These are phyloP conservation scores for Daldinia concentrica DNA, from an alignment of 495 filamentous ascomycete genomes.

Conservation along the genomic window DNA sequence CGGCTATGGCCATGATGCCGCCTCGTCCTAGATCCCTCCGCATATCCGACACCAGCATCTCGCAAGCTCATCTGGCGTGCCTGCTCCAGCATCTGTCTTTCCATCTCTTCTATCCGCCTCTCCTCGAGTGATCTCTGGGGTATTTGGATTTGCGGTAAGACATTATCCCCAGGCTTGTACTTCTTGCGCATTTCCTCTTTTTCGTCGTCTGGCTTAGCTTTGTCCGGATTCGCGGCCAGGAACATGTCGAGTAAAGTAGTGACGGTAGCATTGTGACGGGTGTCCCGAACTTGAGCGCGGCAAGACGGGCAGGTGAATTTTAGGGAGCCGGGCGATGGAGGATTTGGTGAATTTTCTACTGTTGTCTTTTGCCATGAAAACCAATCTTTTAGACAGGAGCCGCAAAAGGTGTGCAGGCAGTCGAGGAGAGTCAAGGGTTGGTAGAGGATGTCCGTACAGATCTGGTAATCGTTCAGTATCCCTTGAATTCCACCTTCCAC, in stretches of 20 bases:
- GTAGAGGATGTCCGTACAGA: conserved; percentile 95
- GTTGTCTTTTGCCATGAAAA: conserved; percentile 70
- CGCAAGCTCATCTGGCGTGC: conserved; percentile 75
- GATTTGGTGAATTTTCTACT: conserved; percentile 55
- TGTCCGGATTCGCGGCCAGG: conserved; percentile 76
- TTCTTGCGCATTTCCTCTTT: conserved; percentile 72
- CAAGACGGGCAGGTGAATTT: conserved; percentile 92
- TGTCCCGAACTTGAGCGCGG: conserved; percentile 82
- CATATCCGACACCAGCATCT: conserved; percentile 63
- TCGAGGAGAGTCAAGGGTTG: conserved; percentile 95
- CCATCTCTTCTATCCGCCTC: conserved; percentile 66
- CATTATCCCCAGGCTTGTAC: conserved; percentile 81
- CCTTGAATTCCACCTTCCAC: not conserved
- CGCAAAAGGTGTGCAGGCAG: conserved; percentile 97
- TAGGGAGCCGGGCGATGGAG: conserved; percentile 56
- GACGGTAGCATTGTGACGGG: conserved; percentile 83
- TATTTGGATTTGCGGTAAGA: conserved; percentile 66
- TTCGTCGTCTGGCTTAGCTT: conserved; percentile 70
- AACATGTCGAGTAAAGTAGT: conserved; percentile 85
- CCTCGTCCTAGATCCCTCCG: conserved; percentile 53
- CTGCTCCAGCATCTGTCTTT: conserved; percentile 73
- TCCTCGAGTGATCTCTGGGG: conserved; percentile 56
- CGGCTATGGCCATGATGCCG: conserved; percentile 56
- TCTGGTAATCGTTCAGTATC: conserved; percentile 60
- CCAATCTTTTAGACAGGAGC: conserved; percentile 93